Evolutionary conservation across 164 flowering plant genomes (phyloP).

Genomic region (Piper betle): DNA sequence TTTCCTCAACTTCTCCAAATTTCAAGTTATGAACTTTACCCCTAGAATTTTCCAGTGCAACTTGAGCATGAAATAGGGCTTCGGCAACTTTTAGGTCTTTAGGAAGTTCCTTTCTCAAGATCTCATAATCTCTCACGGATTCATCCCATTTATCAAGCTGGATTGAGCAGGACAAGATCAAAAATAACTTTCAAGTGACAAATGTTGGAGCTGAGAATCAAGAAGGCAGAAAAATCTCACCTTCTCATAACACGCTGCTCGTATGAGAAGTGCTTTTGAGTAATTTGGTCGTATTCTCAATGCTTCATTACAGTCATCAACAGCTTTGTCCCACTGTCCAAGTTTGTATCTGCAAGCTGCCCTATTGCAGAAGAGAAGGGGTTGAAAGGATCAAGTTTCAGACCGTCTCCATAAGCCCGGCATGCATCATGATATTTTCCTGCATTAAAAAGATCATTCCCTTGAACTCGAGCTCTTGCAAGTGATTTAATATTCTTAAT

Average conservation of each 20-base stretch:
- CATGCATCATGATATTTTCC: slow-evolving; percentile 76
- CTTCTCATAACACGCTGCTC: slow-evolving; percentile 69
- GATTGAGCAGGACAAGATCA: slow-evolving; percentile 2
- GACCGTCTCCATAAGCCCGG: slow-evolving; percentile 74
- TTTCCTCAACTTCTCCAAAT: slow-evolving; percentile 47
- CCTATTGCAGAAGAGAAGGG: slow-evolving; percentile 40
- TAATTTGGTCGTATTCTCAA: slow-evolving; percentile 60
- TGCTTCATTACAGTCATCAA: slow-evolving; percentile 81
- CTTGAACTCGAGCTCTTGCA: slow-evolving; percentile 59
- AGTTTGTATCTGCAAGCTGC: too few relatives aligned
- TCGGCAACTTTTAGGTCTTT: slow-evolving; percentile 65
- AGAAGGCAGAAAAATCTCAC: slow-evolving; percentile 17
- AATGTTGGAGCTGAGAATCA: background rate
- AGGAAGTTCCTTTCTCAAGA: slow-evolving; percentile 55
- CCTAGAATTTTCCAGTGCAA: slow-evolving; percentile 64
- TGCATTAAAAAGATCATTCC: slow-evolving; percentile 73
- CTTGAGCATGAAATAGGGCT: slow-evolving; percentile 70
- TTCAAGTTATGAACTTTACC: slow-evolving; percentile 69
- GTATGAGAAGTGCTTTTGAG: slow-evolving; percentile 69
- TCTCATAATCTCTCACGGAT: slow-evolving; percentile 73
- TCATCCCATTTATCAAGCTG: slow-evolving; percentile 76
- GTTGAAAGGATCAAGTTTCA: slow-evolving; percentile 55
- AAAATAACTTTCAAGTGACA: too few relatives aligned
- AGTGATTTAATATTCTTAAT: slow-evolving; percentile 50
- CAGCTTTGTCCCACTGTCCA: slow-evolving; percentile 41